Base-by-base conservation (phyloP, 345 rosid genomes). In the Draba incana region DNA sequence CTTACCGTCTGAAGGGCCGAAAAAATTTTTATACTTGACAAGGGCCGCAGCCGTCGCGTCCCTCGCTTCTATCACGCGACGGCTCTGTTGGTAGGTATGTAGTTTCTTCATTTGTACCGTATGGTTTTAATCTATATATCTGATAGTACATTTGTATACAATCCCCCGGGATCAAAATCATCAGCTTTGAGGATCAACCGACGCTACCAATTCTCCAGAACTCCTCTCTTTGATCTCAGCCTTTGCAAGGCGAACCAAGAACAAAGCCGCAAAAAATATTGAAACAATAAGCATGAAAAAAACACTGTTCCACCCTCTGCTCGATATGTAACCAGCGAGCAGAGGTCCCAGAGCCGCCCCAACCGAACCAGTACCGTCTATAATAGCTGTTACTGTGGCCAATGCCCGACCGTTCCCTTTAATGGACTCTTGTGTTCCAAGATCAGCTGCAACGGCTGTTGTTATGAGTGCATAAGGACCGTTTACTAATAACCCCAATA, bases 391-490 rank as follows among this genome's bases (percentile, higher is more conserved):
- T 58, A 93, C 97, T 0, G 98, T 93, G 1, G 98, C 98, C 50
- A 90, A 78, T 12, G 92, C 97, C 6, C 98, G 82, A 10, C 90
- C 79, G 65, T 90, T 93, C 45, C 97, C 97, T 74, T 75, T 83
- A 55, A 82, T 78, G 42, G 66, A 62, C 49, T 79, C 90, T 78
- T 93, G 98, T 15, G 96, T 90, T 44, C 98, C 98, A 16, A 93
- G 96, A 84, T 93, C 98, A 68, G 97, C 84, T 45, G 97, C 92
- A 28, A 93, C 98, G 1, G 98, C 97, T 28, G 97, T 87, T 4
- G 98, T 93, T 50, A 93, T 93, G 11, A 93, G 86, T 24, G 97
- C 75, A 70, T 87, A 90, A 0, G 98, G 96, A 53, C 92, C 96
- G 37, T 93, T 93, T 60, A 93, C 97, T 44, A 87, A 84, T 77